These are phyloP conservation scores for Parastagonospora nodorum DNA, from an alignment of 2,329 filamentous ascomycete genomes.

Conservation along the genomic window DNA sequence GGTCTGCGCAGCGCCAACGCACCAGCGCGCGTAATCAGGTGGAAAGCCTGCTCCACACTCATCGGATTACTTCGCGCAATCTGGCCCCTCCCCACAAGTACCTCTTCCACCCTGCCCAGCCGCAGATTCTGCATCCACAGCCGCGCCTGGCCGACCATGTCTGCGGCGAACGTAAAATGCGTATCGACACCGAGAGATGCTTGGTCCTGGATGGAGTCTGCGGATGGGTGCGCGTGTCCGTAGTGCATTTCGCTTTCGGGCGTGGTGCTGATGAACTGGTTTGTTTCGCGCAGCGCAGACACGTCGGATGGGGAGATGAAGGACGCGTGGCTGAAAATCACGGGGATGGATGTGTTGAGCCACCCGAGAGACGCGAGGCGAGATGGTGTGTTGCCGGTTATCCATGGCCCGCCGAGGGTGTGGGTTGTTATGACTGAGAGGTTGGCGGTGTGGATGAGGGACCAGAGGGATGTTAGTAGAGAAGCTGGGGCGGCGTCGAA, in stretches of 20 bases:
- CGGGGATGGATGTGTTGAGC: constrained; percentile 53
- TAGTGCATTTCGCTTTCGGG: constrained; percentile 65
- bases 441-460: constrained; percentile 7
- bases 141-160: constrained; percentile 54
- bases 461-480: neutral
- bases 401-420: constrained; percentile 18
- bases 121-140: constrained; percentile 59
- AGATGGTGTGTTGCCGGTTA: constrained; percentile 25
- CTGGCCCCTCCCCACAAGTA: constrained; percentile 46
- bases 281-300: constrained; percentile 49
- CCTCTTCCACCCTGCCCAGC: constrained; percentile 45
- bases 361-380: constrained; percentile 25
- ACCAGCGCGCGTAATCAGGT: constrained; percentile 59
- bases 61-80: constrained; percentile 58
- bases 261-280: constrained; percentile 62
- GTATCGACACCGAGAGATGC: constrained; percentile 61
- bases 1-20: constrained; percentile 57
- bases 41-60: constrained; percentile 60
- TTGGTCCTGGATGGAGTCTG: constrained; percentile 56
- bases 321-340: constrained; percentile 60
- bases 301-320: constrained; percentile 38
- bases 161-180: constrained; percentile 58
- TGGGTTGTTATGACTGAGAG: constrained; percentile 51
- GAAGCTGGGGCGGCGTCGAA: constrained; percentile 4
- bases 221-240: constrained; percentile 57